phyloP scores from a whole-genome alignment of 768 basidiomycete species.

The Gloeostereum incarnatum region DNA sequence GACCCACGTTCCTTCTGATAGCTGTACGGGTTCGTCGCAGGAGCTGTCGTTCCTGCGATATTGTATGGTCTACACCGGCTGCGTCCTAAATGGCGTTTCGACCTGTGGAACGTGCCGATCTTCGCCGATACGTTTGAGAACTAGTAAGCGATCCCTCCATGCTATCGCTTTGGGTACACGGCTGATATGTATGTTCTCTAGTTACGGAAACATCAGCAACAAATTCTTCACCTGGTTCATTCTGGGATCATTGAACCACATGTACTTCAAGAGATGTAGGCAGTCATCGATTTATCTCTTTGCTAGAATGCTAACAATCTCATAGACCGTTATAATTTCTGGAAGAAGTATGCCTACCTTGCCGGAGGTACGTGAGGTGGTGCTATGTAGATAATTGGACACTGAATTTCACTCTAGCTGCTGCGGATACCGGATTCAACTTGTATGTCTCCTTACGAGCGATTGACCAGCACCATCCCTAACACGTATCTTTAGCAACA shows the following conservation, averaged over 20 bases:
- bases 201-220: constrained; percentile 14
- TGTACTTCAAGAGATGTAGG: constrained; percentile 15
- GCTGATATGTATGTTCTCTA: neutral
- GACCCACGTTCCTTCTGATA: neutral
- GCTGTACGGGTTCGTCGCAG: constrained; percentile 16
- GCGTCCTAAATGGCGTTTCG: constrained; percentile 12
- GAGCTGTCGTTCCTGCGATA: constrained; percentile 11
- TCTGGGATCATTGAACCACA: constrained; percentile 14
- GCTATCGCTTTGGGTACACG: no score
- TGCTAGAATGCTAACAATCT: no score
- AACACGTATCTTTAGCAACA: constrained; percentile 8
- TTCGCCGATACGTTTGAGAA: constrained; percentile 12
- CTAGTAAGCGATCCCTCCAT: neutral
- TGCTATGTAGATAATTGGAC: no score
- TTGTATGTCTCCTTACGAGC: constrained; percentile 5
- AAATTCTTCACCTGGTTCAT: constrained; percentile 13
- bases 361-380: no score
- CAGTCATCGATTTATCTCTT: neutral
- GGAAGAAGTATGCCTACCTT: constrained; percentile 17
- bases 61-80: constrained; percentile 13
- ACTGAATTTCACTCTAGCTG: no score
- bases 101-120: constrained; percentile 14
- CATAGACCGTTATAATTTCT: constrained; percentile 12
- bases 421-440: constrained; percentile 16
- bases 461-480: neutral